Evolutionary conservation across 345 rosid species (phyloP), one percentile per base, ranked within the genome.

Genomic region (Tarenaya hassleriana): DNA sequence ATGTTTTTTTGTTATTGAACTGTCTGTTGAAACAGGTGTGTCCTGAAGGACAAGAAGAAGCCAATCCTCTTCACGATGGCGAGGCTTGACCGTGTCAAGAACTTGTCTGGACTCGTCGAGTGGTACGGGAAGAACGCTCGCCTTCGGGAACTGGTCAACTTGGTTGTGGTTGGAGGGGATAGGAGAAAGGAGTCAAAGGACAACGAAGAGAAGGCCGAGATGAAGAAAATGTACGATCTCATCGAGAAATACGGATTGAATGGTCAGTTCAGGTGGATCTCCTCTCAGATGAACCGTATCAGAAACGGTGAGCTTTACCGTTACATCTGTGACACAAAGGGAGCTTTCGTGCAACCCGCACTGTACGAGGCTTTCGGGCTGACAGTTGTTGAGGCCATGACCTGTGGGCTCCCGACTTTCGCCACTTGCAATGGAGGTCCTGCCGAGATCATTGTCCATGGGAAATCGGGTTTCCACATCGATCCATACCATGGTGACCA

Each of bases 381-480:
- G 16, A 92, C 97, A 11, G 98, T 92, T 39, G 83, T 83, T 65
- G 95, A 92, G 64, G 90, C 98, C 37, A 92, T 92, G 98, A 92
- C 95, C 5, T 92, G 97, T 63, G 97, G 86, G 7, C 83, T 92
- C 52, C 98, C 98, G 7, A 85, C 97, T 49, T 83, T 92, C 61
- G 98, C 98, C 66, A 90, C 97, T 15, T 76, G 81, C 72, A 79
- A 90, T 16, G 97, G 95, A 66, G 97, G 97, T 18, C 97, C 97
- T 0, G 94, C 95, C 52, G 97, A 90, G 91, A 90, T 90, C 52
- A 90, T 86, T 16, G 95, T 83, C 17, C 67, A 90, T 1, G 94
- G 94, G 4, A 80, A 78, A 58, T 90, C 95, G 0, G 97, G 97
- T 7, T 90, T 68, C 79, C 76, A 90, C 52, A 84, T 90, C 29